Evolutionary conservation across 2,329 filamentous ascomycete genomes (phyloP).

Genomic region (Epichloe gansuensis): DNA sequence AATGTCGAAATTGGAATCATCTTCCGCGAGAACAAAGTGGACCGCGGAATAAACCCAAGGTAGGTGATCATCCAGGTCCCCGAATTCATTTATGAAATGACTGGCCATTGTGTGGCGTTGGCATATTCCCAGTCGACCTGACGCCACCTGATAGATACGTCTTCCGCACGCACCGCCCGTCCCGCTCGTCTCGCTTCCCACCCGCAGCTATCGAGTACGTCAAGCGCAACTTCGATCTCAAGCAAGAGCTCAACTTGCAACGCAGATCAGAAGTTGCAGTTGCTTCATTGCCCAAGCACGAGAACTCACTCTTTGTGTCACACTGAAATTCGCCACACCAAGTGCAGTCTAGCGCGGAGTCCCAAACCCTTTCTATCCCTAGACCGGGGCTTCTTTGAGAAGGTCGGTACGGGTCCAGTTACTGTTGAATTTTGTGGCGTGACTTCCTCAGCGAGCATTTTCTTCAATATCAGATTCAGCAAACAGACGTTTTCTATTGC

Average conservation of each 20-base stretch:
- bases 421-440: too few relatives aligned
- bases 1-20: not conserved
- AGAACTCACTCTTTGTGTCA: not conserved
- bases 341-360: not conserved
- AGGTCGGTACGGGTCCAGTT: too few relatives aligned
- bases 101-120: not conserved
- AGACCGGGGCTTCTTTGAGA: too few relatives aligned
- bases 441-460: too few relatives aligned
- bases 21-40: not conserved
- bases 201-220: not conserved
- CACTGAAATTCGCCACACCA: not conserved
- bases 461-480: too few relatives aligned
- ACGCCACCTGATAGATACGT: not conserved
- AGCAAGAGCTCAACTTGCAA: not conserved
- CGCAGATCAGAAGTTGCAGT: not conserved
- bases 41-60: not conserved
- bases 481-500: too few relatives aligned
- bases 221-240: too few relatives aligned
- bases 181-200: not conserved
- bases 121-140: not conserved
- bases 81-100: not conserved
- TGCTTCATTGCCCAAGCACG: not conserved
- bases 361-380: too few relatives aligned
- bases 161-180: too few relatives aligned
- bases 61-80: too few relatives aligned